Conservation (phyloP, 2,329 filamentous ascomycete species). For the Fusarium zealandicum region DNA sequence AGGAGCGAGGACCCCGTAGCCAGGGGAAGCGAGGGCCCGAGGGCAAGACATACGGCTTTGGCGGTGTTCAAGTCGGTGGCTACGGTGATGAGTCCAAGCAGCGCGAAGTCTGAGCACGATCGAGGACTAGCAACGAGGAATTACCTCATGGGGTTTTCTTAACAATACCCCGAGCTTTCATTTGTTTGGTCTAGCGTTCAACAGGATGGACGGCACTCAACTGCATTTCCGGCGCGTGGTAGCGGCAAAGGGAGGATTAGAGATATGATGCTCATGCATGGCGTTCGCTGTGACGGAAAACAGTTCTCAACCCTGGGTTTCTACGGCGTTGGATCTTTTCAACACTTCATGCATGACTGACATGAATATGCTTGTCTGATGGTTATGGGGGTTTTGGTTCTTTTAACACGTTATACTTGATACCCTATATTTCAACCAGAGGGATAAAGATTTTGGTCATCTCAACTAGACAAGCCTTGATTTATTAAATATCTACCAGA, state of each 20-base stretch:
- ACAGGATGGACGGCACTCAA: slow-evolving; percentile 41
- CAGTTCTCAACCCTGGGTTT: slow-evolving; percentile 47
- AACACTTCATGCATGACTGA: slow-evolving; percentile 38
- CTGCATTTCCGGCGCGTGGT: slow-evolving; percentile 39
- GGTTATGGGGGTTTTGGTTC: slow-evolving; percentile 17
- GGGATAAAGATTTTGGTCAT: slow-evolving; percentile 37
- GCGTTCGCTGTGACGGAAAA: slow-evolving; percentile 36
- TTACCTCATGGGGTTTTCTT: slow-evolving; percentile 23
- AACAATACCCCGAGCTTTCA: slow-evolving; percentile 27
- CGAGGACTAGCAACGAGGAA: background rate
- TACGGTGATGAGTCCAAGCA: slow-evolving; percentile 63
- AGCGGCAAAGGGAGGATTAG: slow-evolving; percentile 5
- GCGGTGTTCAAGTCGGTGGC: slow-evolving; percentile 60
- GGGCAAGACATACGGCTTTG: slow-evolving; percentile 67
- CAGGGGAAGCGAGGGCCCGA: slow-evolving; percentile 62
- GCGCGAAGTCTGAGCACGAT: slow-evolving; percentile 37
- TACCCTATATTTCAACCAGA: slow-evolving; percentile 49
- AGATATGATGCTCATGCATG: slow-evolving; percentile 20
- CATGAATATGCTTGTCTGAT: slow-evolving; percentile 6
- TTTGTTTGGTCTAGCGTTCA: slow-evolving; percentile 19
- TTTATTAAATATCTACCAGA: slow-evolving; percentile 7
- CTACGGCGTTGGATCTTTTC: slow-evolving; percentile 38
- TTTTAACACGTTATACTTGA: slow-evolving; percentile 35
- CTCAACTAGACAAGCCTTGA: slow-evolving; percentile 44
- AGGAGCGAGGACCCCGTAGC: slow-evolving; percentile 78